Evolutionary conservation across 805 yeast genomes (phyloP).

Genomic region (Lipomyces chichibuensis): DNA sequence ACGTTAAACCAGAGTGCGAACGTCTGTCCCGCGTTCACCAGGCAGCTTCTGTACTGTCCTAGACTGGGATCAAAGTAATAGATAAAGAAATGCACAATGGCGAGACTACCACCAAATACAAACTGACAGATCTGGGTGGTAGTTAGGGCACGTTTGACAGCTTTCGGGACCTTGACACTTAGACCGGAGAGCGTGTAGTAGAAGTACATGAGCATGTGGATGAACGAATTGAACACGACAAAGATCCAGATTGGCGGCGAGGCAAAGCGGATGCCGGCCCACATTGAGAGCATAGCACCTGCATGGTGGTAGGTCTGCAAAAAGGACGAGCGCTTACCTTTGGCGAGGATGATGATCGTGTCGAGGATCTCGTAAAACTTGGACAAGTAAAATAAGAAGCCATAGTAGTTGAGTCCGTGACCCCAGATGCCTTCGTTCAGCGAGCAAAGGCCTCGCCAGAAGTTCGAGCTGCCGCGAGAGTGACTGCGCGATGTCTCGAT

Average conservation of each 20-base stretch:
- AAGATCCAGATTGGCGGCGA: slow-evolving; percentile 82
- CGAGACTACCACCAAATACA: slow-evolving; percentile 67
- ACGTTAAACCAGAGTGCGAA: slow-evolving; percentile 66
- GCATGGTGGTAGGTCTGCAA: slow-evolving; percentile 77
- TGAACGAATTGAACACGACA: slow-evolving; percentile 77
- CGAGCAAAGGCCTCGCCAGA: slow-evolving; percentile 67
- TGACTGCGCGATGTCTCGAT: slow-evolving; percentile 42
- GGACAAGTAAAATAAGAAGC: slow-evolving; percentile 68
- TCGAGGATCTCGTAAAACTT: slow-evolving; percentile 74
- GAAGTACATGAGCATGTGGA: slow-evolving; percentile 73
- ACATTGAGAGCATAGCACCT: slow-evolving; percentile 80
- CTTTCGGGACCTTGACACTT: slow-evolving; percentile 58
- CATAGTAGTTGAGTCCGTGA: slow-evolving; percentile 58
- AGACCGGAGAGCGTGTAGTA: slow-evolving; percentile 66
- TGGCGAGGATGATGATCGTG: slow-evolving; percentile 65
- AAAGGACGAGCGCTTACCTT: slow-evolving; percentile 67
- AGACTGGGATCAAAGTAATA: slow-evolving; percentile 57
- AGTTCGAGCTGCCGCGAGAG: slow-evolving; percentile 45
- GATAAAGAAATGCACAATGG: slow-evolving; percentile 65
- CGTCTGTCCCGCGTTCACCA: slow-evolving; percentile 61
- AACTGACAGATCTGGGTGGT: slow-evolving; percentile 71
- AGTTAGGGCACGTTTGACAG: slow-evolving; percentile 63
- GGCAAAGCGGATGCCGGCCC: slow-evolving; percentile 71
- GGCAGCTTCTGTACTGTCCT: slow-evolving; percentile 53
- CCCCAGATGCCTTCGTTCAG: slow-evolving; percentile 61